Percentiles rank a stretch among this genome's conserved stretches.
Evolutionary conservation across 345 rosid genomes (phyloP).

Genomic region (Dimocarpus longan): DNA sequence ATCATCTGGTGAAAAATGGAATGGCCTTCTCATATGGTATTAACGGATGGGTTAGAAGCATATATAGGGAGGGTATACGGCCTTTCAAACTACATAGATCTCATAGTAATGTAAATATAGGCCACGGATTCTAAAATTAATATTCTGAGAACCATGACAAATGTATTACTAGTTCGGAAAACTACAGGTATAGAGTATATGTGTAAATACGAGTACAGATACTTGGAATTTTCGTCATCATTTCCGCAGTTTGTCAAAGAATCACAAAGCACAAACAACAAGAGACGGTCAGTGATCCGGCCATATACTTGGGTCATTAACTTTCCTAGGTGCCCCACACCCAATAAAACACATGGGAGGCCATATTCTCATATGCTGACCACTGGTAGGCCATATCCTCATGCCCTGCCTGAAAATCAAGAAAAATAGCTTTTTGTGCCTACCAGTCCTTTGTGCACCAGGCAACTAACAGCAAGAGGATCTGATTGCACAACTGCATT

Average conservation of each 20-base stretch:
- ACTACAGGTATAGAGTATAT: neutral
- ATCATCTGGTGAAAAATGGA: too few relatives aligned
- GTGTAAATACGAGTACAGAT: constrained; percentile 4
- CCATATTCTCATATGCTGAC: neutral
- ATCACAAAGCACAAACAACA: constrained; percentile 16
- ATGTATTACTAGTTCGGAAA: neutral
- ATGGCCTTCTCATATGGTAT: neutral
- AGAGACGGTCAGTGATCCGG: constrained; percentile 3
- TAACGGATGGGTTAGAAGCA: neutral
- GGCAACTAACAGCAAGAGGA: neutral
- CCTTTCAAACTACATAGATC: too few relatives aligned
- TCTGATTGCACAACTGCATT: neutral
- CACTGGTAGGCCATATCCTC: neutral
- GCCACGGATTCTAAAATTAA: neutral
- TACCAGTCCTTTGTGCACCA: neutral
- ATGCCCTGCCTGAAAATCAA: neutral
- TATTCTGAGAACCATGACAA: neutral
- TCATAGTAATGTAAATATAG: neutral
- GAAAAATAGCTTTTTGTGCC: neutral
- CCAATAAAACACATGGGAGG: neutral
- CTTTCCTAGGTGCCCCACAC: neutral
- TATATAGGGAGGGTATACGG: neutral
- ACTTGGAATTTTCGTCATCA: constrained; percentile 14
- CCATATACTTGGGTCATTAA: neutral
- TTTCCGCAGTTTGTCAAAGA: neutral